These are phyloP conservation scores for Nakazawaea wyomingensis DNA, from an alignment of 805 yeast genomes.

Conservation along the genomic window DNA sequence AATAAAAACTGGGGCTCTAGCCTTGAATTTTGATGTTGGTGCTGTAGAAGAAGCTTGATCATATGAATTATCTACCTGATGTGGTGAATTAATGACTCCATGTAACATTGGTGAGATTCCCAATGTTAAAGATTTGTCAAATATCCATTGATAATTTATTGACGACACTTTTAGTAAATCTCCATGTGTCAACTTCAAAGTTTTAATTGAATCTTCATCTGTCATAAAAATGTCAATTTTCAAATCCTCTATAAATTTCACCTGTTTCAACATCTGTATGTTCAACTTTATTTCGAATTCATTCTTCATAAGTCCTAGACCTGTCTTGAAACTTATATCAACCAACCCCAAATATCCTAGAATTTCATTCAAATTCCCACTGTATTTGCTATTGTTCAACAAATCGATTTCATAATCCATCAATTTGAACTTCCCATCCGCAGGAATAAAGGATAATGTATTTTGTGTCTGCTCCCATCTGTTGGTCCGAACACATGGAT, in stretches of 20 bases:
- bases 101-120: conserved; percentile 67
- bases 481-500: conserved; percentile 56
- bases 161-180: conserved; percentile 53
- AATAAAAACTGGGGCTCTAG: conserved; percentile 37
- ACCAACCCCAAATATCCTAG: conserved; percentile 43
- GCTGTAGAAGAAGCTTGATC: conserved; percentile 3
- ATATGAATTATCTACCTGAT: background rate
- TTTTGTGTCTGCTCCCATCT: conserved; percentile 42
- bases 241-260: conserved; percentile 44
- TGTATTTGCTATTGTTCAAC: conserved; percentile 20
- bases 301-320: conserved; percentile 44
- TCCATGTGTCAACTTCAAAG: conserved; percentile 69
- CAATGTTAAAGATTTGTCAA: conserved; percentile 50
- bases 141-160: conserved; percentile 62
- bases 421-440: conserved; percentile 70
- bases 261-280: conserved; percentile 39
- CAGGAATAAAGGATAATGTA: conserved; percentile 68
- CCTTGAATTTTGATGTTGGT: conserved; percentile 1
- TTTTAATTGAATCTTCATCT: conserved; percentile 35
- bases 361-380: conserved; percentile 19
- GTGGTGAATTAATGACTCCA: conserved; percentile 39
- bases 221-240: conserved; percentile 30
- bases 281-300: conserved; percentile 61
- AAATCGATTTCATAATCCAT: conserved; percentile 62
- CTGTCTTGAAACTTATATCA: conserved; percentile 46